A percentile compares a stretch with the other conserved stretches of the same genome.
Evolutionary conservation across 352 stramenopile genomes (phyloP).

Genomic region (Phytophthora chlamydospora): DNA sequence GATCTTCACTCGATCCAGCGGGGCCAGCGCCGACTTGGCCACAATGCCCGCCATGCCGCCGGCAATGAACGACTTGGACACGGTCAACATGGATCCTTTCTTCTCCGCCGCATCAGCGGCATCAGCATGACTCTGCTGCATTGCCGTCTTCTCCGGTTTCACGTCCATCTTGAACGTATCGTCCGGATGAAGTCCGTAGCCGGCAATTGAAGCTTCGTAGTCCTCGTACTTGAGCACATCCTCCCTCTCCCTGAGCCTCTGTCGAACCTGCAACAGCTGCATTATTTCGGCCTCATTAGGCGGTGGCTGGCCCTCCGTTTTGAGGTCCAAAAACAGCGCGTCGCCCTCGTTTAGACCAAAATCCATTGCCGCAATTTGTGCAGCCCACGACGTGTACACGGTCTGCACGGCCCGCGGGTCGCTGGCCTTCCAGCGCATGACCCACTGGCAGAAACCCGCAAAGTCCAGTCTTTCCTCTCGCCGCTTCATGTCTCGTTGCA

Average conservation of each 20-base stretch:
- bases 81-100: conserved; percentile 60
- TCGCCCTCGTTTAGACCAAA: conserved; percentile 76
- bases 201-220: conserved; percentile 29
- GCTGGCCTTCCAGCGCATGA: conserved; percentile 84
- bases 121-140: conserved; percentile 17
- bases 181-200: conserved; percentile 26
- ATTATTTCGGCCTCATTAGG: conserved; percentile 42
- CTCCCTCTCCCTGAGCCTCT: conserved; percentile 9
- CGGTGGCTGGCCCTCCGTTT: conserved; percentile 38
- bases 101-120: conserved; percentile 16
- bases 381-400: conserved; percentile 81
- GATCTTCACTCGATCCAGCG: conserved; percentile 86
- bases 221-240: conserved; percentile 24
- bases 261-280: conserved; percentile 36
- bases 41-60: conserved; percentile 75
- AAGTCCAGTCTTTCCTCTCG: conserved; percentile 67
- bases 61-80: conserved; percentile 86
- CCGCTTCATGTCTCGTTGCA: conserved; percentile 48
- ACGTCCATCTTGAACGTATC: conserved; percentile 24
- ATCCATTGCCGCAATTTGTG: conserved; percentile 71
- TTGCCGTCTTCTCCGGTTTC: conserved; percentile 3
- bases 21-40: conserved; percentile 77
- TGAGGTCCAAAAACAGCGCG: conserved; percentile 68
- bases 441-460: conserved; percentile 69
- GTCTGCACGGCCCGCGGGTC: conserved; percentile 67